A percentile compares a stretch with the other conserved stretches of the same genome.
Evolutionary conservation across 441 rosid genomes (phyloP).

Genomic region (Jatropha multifida): DNA sequence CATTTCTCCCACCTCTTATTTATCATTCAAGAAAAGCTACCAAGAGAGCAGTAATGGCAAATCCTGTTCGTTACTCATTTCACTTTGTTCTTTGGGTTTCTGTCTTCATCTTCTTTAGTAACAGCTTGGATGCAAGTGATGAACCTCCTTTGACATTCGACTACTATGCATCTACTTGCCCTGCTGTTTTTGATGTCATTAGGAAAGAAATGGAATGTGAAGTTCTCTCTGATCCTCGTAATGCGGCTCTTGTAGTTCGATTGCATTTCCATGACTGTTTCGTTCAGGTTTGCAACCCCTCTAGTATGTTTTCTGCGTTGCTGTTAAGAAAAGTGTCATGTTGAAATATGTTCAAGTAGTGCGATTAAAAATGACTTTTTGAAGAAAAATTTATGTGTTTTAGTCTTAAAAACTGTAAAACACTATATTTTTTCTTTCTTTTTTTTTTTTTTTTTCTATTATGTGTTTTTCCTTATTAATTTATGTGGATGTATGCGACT

Average conservation of each 20-base stretch:
- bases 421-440: too few species aligned
- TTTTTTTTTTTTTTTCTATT: too few species aligned
- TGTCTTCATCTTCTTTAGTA: constrained; percentile 28
- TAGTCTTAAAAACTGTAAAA: too few species aligned
- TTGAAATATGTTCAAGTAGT: too few species aligned
- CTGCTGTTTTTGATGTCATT: constrained; percentile 53
- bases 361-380: too few species aligned
- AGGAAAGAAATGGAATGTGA: constrained; percentile 80
- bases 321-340: too few species aligned
- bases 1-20: constrained; percentile 33
- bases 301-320: too few species aligned
- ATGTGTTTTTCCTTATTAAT: too few species aligned
- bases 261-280: constrained; percentile 94
- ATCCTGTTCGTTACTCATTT: constrained; percentile 1
- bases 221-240: constrained; percentile 73
- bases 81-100: constrained; percentile 30
- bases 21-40: constrained; percentile 16
- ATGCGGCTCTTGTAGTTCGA: constrained; percentile 69
- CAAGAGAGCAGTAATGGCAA: constrained; percentile 27
- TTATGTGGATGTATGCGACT: too few species aligned
- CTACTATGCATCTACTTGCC: constrained; percentile 72
- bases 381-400: too few species aligned
- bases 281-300: constrained; percentile 59
- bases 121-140: constrained; percentile 39
- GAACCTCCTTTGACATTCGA: constrained; percentile 61